A percentile compares a stretch with the other conserved stretches of the same genome.
phyloP scores from a whole-genome alignment of 306 rosid genomes.

The peach (Prunus persica) region Prunus_persica_NCBIv2 NC_034015.1:14599501-14600000 shows the following conservation, averaged over 20 bases:
- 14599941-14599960: background rate
- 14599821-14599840: background rate
- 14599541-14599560: conserved; percentile 30
- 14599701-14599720: conserved; percentile 47
- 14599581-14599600: conserved; percentile 22
- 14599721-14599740: conserved; percentile 27
- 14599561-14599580: conserved; percentile 26
- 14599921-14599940: no score
- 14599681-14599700: conserved; percentile 39
- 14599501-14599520: background rate
- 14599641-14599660: conserved; percentile 31
- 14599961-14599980: background rate
- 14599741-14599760: background rate
- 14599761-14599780: background rate
- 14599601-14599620: conserved; percentile 27
- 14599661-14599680: conserved; percentile 38
- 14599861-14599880: background rate
- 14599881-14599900: background rate
- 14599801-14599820: background rate
- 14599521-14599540: conserved; percentile 11
- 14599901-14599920: no score
- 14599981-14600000: background rate
- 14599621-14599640: conserved; percentile 37
- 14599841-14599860: background rate
- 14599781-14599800: background rate